Conservation (phyloP, 805 yeast species). For the Cyberlindnera mrakii region DNA sequence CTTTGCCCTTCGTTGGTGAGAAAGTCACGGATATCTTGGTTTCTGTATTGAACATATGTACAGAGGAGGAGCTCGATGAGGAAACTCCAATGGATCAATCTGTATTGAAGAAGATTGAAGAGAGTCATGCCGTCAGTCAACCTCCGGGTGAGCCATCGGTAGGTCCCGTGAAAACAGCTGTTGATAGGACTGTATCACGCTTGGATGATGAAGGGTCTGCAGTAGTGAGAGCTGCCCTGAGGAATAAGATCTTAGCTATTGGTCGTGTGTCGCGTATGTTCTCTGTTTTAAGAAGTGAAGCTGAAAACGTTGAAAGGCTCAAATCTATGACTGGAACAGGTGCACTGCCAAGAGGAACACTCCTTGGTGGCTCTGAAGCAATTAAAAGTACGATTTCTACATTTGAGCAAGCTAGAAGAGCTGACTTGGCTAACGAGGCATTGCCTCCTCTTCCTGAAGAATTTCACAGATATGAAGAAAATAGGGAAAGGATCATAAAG, state of each 20-base stretch:
- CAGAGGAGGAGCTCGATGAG: conserved; percentile 88
- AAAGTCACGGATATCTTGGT: conserved; percentile 91
- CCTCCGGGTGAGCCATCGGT: too few relatives aligned
- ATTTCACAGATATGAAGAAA: conserved; percentile 36
- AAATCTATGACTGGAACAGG: conserved; percentile 63
- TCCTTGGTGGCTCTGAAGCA: conserved; percentile 79
- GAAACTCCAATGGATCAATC: conserved; percentile 45
- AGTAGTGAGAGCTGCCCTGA: conserved; percentile 45
- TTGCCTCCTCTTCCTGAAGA: conserved; percentile 78
- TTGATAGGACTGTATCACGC: background rate
- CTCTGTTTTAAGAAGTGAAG: conserved; percentile 78
- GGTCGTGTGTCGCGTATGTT: conserved; percentile 95
- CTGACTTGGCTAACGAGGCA: conserved; percentile 80
- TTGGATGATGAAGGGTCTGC: background rate
- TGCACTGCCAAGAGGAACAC: conserved; percentile 78
- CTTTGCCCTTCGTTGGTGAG: conserved; percentile 95
- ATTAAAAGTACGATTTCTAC: conserved; percentile 59
- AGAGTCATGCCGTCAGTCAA: too few relatives aligned
- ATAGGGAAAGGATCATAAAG: conserved; percentile 38
- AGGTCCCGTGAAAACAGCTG: too few relatives aligned
- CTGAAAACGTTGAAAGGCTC: conserved; percentile 77
- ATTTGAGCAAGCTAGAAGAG: conserved; percentile 77
- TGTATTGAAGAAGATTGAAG: conserved; percentile 8
- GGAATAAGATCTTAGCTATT: conserved; percentile 89
- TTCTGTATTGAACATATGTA: conserved; percentile 84